phyloP scores from a whole-genome alignment of 352 stramenopile genomes.

The Phytophthora palmivora region DNA sequence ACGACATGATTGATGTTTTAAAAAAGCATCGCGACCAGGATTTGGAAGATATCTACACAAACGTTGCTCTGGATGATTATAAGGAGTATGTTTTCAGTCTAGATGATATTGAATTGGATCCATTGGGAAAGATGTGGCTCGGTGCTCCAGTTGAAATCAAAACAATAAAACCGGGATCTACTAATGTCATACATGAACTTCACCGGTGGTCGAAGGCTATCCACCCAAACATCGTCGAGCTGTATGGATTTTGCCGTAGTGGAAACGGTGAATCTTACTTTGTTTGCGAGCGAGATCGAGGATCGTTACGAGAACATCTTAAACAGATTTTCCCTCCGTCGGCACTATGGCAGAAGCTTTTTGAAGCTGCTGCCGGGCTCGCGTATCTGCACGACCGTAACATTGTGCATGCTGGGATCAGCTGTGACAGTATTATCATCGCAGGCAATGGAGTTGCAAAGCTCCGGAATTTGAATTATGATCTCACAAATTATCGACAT shows the following conservation, averaged over 20 bases:
- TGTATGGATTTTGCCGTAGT: slow-evolving; percentile 23
- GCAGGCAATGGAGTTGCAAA: slow-evolving; percentile 16
- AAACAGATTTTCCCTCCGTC: background rate
- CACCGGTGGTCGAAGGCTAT: slow-evolving; percentile 20
- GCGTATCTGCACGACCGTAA: slow-evolving; percentile 34
- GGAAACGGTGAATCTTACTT: slow-evolving; percentile 17
- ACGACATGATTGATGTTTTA: background rate
- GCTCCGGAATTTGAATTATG: slow-evolving; percentile 12
- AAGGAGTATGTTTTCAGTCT: too few relatives aligned
- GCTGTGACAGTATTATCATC: slow-evolving; percentile 21
- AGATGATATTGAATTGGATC: too few relatives aligned
- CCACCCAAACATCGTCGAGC: slow-evolving; percentile 25
- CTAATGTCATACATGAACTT: slow-evolving; percentile 22
- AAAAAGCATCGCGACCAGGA: too few relatives aligned
- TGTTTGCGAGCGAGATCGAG: slow-evolving; percentile 17
- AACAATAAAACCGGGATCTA: background rate
- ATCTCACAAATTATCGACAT: background rate
- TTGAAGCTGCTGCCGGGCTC: slow-evolving; percentile 31
- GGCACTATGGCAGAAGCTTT: slow-evolving; percentile 18
- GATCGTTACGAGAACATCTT: slow-evolving; percentile 6
- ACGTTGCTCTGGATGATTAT: too few relatives aligned
- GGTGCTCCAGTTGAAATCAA: slow-evolving; percentile 5
- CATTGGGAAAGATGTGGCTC: slow-evolving; percentile 1
- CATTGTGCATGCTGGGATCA: slow-evolving; percentile 24
- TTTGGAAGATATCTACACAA: too few relatives aligned